A percentile compares a stretch with the other conserved stretches of the same genome.
These are phyloP conservation scores for Cymbidium sinense DNA, from an alignment of 106 monocot genomes.

Conservation along the genomic window DNA sequence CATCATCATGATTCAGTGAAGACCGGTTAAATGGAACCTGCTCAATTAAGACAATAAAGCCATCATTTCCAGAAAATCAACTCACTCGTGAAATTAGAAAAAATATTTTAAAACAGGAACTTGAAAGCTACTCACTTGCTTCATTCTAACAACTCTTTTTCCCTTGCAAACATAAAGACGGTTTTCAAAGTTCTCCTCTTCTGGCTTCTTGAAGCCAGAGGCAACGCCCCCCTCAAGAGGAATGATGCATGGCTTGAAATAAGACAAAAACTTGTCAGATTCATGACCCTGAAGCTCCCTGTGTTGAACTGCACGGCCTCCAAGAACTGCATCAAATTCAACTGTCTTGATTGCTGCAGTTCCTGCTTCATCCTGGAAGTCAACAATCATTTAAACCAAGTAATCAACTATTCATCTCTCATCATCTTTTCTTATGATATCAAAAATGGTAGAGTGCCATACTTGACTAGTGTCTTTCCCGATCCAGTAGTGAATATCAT, in stretches of 20 bases:
- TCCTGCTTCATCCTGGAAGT: constrained; percentile 64
- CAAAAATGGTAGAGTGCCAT: constrained; percentile 6
- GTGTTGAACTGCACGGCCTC: constrained; percentile 69
- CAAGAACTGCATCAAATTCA: constrained; percentile 40
- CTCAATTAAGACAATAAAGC: background rate
- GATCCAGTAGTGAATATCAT: constrained; percentile 66
- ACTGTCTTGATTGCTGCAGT: constrained; percentile 71
- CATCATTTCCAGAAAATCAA: background rate
- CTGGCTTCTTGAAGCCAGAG: constrained; percentile 44
- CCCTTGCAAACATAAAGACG: constrained; percentile 63
- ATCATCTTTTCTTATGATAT: background rate
- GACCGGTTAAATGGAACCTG: constrained; percentile 34
- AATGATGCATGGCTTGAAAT: constrained; percentile 66
- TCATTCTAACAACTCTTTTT: constrained; percentile 56
- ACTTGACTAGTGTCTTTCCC: constrained; percentile 76
- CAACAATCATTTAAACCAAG: constrained; percentile 1
- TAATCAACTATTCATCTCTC: background rate
- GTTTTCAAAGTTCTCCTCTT: constrained; percentile 51
- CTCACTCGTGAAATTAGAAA: background rate
- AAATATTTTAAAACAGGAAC: background rate
- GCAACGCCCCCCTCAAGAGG: constrained; percentile 66
- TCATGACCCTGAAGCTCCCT: constrained; percentile 71
- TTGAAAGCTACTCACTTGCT: constrained; percentile 31
- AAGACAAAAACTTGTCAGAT: constrained; percentile 73
- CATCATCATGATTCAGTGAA: constrained; percentile 32